Evolutionary conservation across 352 stramenopile genomes (phyloP).

Genomic region (Phytophthora megakarya): DNA sequence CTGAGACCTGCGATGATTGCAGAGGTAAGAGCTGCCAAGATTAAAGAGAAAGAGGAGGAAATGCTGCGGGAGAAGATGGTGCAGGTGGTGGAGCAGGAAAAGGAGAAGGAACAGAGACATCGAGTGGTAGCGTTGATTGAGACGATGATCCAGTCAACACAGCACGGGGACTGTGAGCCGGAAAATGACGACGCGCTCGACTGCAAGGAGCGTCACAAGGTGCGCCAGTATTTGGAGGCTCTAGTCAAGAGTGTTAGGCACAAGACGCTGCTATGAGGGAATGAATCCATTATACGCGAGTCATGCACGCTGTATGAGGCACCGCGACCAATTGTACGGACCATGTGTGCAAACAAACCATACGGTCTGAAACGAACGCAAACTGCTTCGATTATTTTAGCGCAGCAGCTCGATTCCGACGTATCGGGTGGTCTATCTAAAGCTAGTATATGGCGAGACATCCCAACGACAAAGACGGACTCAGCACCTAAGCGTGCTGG

Average conservation of each 20-base stretch:
- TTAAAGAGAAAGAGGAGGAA: slow-evolving; percentile 44
- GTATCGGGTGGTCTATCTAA: slow-evolving; percentile 36
- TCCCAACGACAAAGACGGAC: slow-evolving; percentile 30
- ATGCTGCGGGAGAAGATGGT: slow-evolving; percentile 45
- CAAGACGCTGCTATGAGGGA: slow-evolving; percentile 26
- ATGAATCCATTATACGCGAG: slow-evolving; percentile 15
- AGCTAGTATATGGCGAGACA: slow-evolving; percentile 19
- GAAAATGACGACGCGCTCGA: slow-evolving; percentile 24
- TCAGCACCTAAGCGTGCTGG: slow-evolving; percentile 22
- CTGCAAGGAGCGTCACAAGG: slow-evolving; percentile 1
- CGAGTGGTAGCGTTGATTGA: slow-evolving; percentile 34
- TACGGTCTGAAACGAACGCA: slow-evolving; percentile 41
- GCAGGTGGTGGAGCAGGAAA: slow-evolving; percentile 42
- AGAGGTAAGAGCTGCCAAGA: slow-evolving; percentile 37
- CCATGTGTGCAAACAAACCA: neutral
- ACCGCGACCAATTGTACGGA: neutral
- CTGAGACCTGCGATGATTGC: slow-evolving; percentile 37
- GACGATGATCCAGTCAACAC: slow-evolving; percentile 1
- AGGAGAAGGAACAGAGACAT: slow-evolving; percentile 36
- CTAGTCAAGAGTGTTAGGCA: slow-evolving; percentile 30
- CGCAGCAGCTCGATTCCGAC: neutral
- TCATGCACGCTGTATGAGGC: no score
- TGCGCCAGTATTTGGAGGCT: slow-evolving; percentile 24
- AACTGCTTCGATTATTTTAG: slow-evolving; percentile 35
- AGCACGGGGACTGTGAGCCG: slow-evolving; percentile 15